phyloP scores from a whole-genome alignment of 176 grass and related monocot genomes.

The Hsuehochloa calcarea region DNA sequence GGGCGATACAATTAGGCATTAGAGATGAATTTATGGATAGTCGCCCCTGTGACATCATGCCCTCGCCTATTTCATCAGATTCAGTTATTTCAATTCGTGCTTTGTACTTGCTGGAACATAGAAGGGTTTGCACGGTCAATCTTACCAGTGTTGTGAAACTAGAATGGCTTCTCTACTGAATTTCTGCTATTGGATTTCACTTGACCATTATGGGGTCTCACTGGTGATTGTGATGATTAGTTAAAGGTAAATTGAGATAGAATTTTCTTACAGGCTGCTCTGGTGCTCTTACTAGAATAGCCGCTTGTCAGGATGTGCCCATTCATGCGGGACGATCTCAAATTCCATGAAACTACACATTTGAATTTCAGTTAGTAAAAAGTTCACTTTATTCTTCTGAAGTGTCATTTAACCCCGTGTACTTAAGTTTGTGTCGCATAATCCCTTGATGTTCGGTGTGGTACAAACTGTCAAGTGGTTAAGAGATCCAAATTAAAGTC shows the following conservation, averaged over 20 bases:
- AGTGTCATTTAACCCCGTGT: background rate
- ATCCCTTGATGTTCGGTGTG: no score
- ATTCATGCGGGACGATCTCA: background rate
- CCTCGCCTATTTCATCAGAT: background rate
- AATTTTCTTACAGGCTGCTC: background rate
- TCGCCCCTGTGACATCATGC: background rate
- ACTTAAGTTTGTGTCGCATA: no score
- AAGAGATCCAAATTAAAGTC: no score
- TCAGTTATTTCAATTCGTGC: background rate
- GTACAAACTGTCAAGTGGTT: no score
- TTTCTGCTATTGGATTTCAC: background rate
- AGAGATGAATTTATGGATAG: slow-evolving; percentile 23
- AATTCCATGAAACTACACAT: background rate
- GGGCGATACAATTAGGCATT: background rate
- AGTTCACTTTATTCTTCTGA: background rate
- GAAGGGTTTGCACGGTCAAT: background rate
- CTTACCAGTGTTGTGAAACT: background rate
- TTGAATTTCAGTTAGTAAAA: background rate
- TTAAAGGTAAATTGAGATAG: background rate
- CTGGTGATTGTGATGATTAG: background rate
- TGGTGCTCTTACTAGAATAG: background rate
- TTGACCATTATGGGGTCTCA: background rate
- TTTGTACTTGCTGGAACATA: slow-evolving; percentile 14
- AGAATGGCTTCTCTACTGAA: background rate
- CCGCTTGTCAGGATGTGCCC: background rate